A percentile compares a stretch with the other conserved stretches of the same genome.
Conservation (phyloP, 768 basidiomycete genomes). For the Agrocybe praecox region DNA sequence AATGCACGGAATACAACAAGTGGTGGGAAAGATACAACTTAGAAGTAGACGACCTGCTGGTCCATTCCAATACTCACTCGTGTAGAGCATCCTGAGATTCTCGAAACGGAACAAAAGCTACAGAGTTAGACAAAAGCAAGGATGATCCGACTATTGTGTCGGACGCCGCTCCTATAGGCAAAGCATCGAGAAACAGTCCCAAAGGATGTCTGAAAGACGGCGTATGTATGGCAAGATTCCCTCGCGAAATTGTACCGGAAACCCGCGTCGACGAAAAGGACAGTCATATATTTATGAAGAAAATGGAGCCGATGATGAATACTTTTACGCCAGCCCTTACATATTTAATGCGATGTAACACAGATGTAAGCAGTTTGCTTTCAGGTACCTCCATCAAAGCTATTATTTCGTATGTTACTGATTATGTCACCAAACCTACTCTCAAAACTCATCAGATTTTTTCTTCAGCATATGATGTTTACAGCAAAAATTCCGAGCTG, state of each 20-base stretch:
- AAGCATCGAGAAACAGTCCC: not conserved
- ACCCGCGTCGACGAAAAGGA: conserved; percentile 27
- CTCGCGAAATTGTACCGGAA: conserved; percentile 21
- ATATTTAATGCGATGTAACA: conserved; percentile 38
- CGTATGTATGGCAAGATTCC: conserved; percentile 38
- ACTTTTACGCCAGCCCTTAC: conserved; percentile 29
- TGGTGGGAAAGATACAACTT: conserved; percentile 20
- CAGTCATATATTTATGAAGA: conserved; percentile 31
- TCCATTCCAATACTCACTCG: conserved; percentile 29
- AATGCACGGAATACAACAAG: not conserved
- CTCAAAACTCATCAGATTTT: conserved; percentile 42
- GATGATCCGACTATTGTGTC: too few species aligned
- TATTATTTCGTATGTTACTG: conserved; percentile 38
- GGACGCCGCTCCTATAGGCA: not conserved
- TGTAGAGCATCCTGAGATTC: too few species aligned
- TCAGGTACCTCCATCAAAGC: conserved; percentile 43
- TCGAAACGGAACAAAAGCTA: not conserved
- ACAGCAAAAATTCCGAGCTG: conserved; percentile 8
- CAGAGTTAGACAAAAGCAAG: not conserved
- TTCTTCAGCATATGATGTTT: conserved; percentile 15
- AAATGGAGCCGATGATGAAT: conserved; percentile 38
- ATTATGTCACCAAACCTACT: conserved; percentile 43
- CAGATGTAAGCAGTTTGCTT: conserved; percentile 37
- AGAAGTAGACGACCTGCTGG: conserved; percentile 30
- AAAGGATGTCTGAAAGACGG: conserved; percentile 30